Evolutionary conservation across 1,284 basidiomycete species (phyloP).

Genomic region (Ganoderma lingzhi): DNA sequence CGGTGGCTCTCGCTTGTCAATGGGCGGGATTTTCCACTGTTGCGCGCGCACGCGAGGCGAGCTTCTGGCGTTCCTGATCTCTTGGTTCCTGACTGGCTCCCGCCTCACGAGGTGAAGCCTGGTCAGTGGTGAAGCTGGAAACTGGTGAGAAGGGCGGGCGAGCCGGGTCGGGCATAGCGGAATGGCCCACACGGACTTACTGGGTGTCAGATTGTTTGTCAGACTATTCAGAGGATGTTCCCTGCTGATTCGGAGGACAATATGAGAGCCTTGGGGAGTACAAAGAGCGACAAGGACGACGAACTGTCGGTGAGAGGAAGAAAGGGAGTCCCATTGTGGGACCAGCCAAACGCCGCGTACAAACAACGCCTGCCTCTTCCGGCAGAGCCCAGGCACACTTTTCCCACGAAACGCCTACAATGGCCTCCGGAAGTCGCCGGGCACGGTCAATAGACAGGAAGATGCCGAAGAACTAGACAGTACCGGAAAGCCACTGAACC

Average conservation of each 20-base stretch:
- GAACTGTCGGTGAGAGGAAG: constrained; percentile 16
- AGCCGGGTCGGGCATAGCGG: constrained; percentile 10
- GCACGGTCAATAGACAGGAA: too few relatives aligned
- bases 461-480: constrained; percentile 43
- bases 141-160: constrained; percentile 4
- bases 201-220: constrained; percentile 9
- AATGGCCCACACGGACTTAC: not conserved
- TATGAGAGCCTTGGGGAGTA: constrained; percentile 27
- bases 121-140: not conserved
- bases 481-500: constrained; percentile 44
- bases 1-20: constrained; percentile 1
- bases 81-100: constrained; percentile 9
- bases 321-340: constrained; percentile 38
- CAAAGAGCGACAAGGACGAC: constrained; percentile 23
- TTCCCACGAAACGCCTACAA: constrained; percentile 26
- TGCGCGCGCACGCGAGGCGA: constrained; percentile 16
- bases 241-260: constrained; percentile 20
- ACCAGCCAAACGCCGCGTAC: constrained; percentile 15
- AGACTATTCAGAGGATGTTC: not conserved
- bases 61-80: constrained; percentile 30
- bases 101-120: not conserved
- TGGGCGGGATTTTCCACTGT: constrained; percentile 1
- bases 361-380: constrained; percentile 36
- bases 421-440: not conserved
- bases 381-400: constrained; percentile 12